Evolutionary conservation across 2,329 filamentous ascomycete genomes (phyloP).

Genomic region (Lasiodiplodia theobromae): DNA sequence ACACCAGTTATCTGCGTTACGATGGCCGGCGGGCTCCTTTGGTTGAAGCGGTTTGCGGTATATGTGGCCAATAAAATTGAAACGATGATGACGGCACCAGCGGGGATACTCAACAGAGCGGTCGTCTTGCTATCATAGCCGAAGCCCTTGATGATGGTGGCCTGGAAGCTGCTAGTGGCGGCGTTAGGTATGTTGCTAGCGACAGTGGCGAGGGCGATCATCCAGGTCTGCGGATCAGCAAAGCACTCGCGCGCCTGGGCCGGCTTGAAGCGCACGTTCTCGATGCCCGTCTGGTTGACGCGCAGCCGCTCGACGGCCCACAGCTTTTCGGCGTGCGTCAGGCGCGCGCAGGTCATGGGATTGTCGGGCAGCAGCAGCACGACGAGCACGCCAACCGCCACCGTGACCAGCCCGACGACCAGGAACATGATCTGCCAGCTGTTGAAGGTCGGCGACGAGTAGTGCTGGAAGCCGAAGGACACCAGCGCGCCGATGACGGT

Average conservation of each 20-base stretch:
- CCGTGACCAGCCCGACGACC: conserved; percentile 40
- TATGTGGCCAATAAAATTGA: conserved; percentile 38
- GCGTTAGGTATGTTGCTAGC: conserved; percentile 38
- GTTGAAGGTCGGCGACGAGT: conserved; percentile 34
- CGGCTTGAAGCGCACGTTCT: conserved; percentile 72
- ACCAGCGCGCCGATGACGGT: conserved; percentile 54
- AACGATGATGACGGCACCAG: conserved; percentile 38
- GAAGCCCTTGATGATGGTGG: conserved; percentile 42
- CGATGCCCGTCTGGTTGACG: conserved; percentile 77
- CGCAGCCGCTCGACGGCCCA: conserved; percentile 73
- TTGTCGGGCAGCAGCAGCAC: conserved; percentile 51
- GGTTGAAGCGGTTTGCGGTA: conserved; percentile 37
- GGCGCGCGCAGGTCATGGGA: conserved; percentile 46
- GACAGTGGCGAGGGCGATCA: conserved; percentile 6
- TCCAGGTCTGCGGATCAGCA: conserved; percentile 65
- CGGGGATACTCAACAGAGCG: conserved; percentile 38
- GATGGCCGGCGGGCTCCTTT: conserved; percentile 36
- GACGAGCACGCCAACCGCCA: conserved; percentile 42
- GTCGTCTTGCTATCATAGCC: conserved; percentile 40
- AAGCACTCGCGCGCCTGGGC: conserved; percentile 69
- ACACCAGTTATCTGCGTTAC: conserved; percentile 31
- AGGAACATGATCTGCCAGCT: conserved; percentile 44
- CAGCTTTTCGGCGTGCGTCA: conserved; percentile 48
- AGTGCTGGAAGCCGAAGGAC: conserved; percentile 47
- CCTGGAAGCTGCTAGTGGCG: conserved; percentile 40